Conservation (phyloP, 2,329 filamentous ascomycete genomes). For the Talaromyces marneffei region DNA sequence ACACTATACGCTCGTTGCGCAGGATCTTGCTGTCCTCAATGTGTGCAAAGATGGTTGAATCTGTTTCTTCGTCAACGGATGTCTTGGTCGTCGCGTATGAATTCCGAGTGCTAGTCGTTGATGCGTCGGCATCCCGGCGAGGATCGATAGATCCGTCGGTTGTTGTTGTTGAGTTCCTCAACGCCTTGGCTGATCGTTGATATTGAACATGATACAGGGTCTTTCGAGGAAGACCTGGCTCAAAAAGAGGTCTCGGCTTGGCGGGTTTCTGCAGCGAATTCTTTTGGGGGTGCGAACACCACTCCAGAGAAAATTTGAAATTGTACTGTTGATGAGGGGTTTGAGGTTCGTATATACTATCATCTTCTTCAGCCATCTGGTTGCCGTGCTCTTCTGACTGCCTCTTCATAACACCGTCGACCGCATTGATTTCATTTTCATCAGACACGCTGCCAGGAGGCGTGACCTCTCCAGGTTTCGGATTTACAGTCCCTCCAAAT, state of each 20-base stretch:
- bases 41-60: constrained; percentile 18
- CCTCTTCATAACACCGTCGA: constrained; percentile 11
- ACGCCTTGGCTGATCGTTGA: constrained; percentile 19
- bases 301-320: constrained; percentile 66
- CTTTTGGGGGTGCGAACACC: constrained; percentile 51
- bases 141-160: constrained; percentile 17
- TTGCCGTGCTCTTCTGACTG: constrained; percentile 22
- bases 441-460: constrained; percentile 36
- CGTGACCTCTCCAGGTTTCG: constrained; percentile 40
- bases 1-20: constrained; percentile 27
- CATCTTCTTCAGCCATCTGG: constrained; percentile 19
- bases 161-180: constrained; percentile 15
- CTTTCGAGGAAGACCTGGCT: constrained; percentile 52
- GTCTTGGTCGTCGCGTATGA: constrained; percentile 7
- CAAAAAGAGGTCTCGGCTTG: constrained; percentile 49
- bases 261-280: constrained; percentile 47
- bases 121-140: constrained; percentile 14
- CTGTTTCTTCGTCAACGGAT: constrained; percentile 5
- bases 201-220: constrained; percentile 51
- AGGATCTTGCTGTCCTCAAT: constrained; percentile 10
- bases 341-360: constrained; percentile 28
- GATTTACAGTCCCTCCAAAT: constrained; percentile 42
- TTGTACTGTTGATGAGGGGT: constrained; percentile 51
- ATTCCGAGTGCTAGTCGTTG: constrained; percentile 15
- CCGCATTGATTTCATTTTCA: constrained; percentile 28